phyloP scores from a whole-genome alignment of 2,329 filamentous ascomycete species.

The Phialocephala sp. region DNA sequence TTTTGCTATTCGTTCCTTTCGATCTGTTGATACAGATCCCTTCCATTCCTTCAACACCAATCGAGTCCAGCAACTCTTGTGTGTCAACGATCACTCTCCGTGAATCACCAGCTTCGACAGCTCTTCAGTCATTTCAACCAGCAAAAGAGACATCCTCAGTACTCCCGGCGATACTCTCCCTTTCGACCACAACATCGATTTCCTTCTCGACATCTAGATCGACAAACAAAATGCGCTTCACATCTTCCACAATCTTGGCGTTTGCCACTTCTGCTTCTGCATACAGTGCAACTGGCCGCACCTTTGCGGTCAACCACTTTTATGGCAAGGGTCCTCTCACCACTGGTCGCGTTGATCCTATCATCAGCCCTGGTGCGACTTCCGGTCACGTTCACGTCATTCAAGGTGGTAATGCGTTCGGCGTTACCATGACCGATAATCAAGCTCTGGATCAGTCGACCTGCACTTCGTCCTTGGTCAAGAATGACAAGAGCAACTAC shows the following conservation, averaged over 20 bases:
- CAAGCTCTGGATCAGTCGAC: conserved; percentile 59
- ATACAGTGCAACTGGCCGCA: conserved; percentile 45
- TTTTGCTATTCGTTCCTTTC: conserved; percentile 32
- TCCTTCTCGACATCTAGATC: conserved; percentile 4
- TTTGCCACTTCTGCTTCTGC: conserved; percentile 34
- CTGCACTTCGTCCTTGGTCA: conserved; percentile 83
- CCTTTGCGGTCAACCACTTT: conserved; percentile 74
- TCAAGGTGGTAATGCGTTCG: conserved; percentile 63
- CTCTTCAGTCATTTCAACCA: conserved; percentile 27
- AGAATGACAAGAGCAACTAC: conserved; percentile 85
- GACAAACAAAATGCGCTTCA: conserved; percentile 34
- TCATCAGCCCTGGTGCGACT: conserved; percentile 66
- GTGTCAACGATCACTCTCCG: conserved; percentile 21
- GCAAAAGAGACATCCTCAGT: conserved; percentile 27
- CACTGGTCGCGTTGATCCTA: conserved; percentile 74
- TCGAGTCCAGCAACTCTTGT: conserved; percentile 40
- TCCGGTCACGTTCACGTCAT: conserved; percentile 75
- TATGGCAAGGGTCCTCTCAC: conserved; percentile 67
- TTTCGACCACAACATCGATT: conserved; percentile 14
- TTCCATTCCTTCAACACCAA: conserved; percentile 36
- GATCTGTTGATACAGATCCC: conserved; percentile 40
- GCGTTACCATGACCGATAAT: conserved; percentile 65
- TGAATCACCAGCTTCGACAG: conserved; percentile 36
- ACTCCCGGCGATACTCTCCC: conserved; percentile 33
- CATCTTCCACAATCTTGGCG: conserved; percentile 31